Percentiles rank a stretch among this genome's conserved stretches.
phyloP scores from a whole-genome alignment of 1,284 basidiomycete genomes.

The Stygiomarasmius scandens region DNA sequence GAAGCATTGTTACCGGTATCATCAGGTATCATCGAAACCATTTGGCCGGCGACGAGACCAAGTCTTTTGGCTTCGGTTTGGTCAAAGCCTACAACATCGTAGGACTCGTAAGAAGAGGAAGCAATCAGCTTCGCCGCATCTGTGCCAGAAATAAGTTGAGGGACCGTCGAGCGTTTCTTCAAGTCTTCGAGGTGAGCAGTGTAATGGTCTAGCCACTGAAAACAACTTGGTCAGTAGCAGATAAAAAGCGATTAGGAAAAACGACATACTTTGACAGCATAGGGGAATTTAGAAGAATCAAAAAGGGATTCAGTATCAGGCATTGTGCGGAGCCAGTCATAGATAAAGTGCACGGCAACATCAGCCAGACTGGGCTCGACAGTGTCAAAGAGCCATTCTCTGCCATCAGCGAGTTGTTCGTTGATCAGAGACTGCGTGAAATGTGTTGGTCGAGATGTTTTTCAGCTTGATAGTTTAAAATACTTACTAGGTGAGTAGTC shows the following conservation, averaged over 20 bases:
- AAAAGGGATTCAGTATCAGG: constrained; percentile 38
- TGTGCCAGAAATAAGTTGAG: constrained; percentile 36
- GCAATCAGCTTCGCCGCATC: constrained; percentile 49
- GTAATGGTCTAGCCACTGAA: constrained; percentile 15
- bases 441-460: neutral
- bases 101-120: constrained; percentile 38
- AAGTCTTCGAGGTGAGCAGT: constrained; percentile 3
- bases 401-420: constrained; percentile 55
- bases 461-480: constrained; percentile 15
- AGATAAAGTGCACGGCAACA: constrained; percentile 49
- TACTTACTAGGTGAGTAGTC: constrained; percentile 43
- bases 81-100: constrained; percentile 48
- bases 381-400: constrained; percentile 62
- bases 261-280: constrained; percentile 39
- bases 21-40: constrained; percentile 48
- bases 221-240: neutral
- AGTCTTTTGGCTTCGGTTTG: constrained; percentile 44
- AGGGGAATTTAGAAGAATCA: constrained; percentile 41
- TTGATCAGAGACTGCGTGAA: constrained; percentile 49
- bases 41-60: constrained; percentile 38
- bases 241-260: constrained; percentile 1
- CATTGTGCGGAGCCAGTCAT: constrained; percentile 46
- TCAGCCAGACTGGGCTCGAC: constrained; percentile 53
- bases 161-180: constrained; percentile 4
- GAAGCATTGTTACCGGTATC: constrained; percentile 46